A percentile compares a stretch with the other conserved stretches of the same genome.
Conservation (phyloP, 2,329 filamentous ascomycete species). For the Aotearoamyces nothofagi region DNA sequence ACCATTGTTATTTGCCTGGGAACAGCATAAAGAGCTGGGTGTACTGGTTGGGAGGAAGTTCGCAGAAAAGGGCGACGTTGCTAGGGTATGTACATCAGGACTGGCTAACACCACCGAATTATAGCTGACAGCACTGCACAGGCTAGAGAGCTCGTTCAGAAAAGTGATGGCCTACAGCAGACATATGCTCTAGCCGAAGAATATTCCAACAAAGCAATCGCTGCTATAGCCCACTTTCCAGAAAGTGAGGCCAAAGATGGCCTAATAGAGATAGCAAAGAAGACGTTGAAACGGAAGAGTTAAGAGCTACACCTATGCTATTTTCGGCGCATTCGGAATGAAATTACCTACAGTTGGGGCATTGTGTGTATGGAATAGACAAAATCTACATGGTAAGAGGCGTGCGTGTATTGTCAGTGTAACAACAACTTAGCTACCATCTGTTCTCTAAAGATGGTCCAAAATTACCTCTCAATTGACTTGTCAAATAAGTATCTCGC, state of each 20-base stretch:
- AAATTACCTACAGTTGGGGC: too few relatives aligned
- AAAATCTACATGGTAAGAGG: too few relatives aligned
- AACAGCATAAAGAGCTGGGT: constrained; percentile 70
- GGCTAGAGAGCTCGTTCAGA: constrained; percentile 74
- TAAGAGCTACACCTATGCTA: too few relatives aligned
- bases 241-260: constrained; percentile 91
- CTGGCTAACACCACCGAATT: neutral
- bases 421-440: too few relatives aligned
- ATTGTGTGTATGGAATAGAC: too few relatives aligned
- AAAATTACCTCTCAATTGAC: too few relatives aligned
- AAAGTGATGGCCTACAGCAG: constrained; percentile 80
- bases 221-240: constrained; percentile 71
- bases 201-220: constrained; percentile 77
- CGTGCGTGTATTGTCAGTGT: too few relatives aligned
- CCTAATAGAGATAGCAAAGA: constrained; percentile 83
- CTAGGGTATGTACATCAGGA: constrained; percentile 46
- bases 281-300: constrained; percentile 80
- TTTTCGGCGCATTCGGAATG: too few relatives aligned
- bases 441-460: too few relatives aligned
- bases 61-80: constrained; percentile 65
- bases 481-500: too few relatives aligned
- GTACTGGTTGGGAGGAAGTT: constrained; percentile 88
- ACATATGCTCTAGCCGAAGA: constrained; percentile 82
- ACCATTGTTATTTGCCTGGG: constrained; percentile 91
- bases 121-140: constrained; percentile 23